Base-by-base conservation (phyloP, 179 eudicot species). In the Silene coronaria region DNA sequence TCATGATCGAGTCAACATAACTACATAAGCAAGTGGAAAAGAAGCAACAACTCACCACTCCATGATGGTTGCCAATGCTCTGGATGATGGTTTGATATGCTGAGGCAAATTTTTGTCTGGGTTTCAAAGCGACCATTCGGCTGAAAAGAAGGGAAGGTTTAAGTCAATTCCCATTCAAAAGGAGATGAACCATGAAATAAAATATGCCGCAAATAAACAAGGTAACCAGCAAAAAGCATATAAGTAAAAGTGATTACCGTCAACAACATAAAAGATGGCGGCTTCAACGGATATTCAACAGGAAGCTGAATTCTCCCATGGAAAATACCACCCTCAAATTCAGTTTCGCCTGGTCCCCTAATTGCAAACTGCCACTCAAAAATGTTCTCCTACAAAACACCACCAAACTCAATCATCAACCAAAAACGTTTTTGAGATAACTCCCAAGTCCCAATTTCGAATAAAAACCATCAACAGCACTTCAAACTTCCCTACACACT, bases 11-110 rank as follows among this genome's bases (percentile, higher is more conserved):
- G 16, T n/a, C 19, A 16, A 4, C 7, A 59, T 14, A 17, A 55
- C 19, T 11, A 4, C 7, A 59, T 14, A 17, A 55, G 58, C 14
- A 78, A 55, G 17, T 4, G 5, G 30, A 59, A 21, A 22, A 22
- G 19, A 53, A 48, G 22, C 58, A 45, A 65, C 38, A 28, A 51
- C 77, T 85, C 84, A 95, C 99, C 99, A 79, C 99, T 92, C 99
- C 99, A 95, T 62, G 99, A 95, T 73, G 99, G 99, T 82, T 95
- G 99, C 99, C 99, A 95, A 74, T 95, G 99, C 88, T 95, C 99
- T 17, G 99, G 99, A 80, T 95, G 99, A 84, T 95, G 97, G 82
- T 95, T 95, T 53, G 99, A 95, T 74, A 95, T 95, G 86, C 99
- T 95, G 76, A 95, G 79, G 82, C 99, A 95, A 71, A 95, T 95